Conservation (phyloP, 2,329 filamentous ascomycete species). For the Colletotrichum liriopes region DNA sequence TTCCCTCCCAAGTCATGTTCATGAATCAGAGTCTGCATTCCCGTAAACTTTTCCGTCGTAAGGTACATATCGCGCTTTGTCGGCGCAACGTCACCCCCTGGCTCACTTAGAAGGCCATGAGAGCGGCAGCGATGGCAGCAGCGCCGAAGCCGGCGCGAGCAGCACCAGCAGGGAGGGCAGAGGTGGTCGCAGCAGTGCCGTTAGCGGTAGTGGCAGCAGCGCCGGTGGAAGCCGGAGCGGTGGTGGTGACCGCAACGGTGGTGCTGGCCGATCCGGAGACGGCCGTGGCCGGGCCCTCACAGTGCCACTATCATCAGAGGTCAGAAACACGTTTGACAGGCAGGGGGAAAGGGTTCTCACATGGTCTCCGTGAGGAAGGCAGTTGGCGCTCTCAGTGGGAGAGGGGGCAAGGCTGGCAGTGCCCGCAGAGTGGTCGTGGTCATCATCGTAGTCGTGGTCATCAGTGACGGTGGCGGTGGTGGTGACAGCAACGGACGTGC, state of each 20-base stretch:
- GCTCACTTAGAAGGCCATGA: conserved; percentile 33
- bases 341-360: conserved; percentile 43
- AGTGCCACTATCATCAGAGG: conserved; percentile 56
- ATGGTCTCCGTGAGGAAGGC: not conserved
- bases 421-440: not conserved
- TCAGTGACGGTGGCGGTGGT: conserved; percentile 17
- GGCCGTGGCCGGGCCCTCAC: conserved; percentile 43
- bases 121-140: conserved; percentile 35
- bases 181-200: conserved; percentile 63
- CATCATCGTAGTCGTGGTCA: not conserved
- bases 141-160: conserved; percentile 30
- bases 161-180: conserved; percentile 31
- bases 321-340: conserved; percentile 46
- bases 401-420: not conserved
- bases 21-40: conserved; percentile 10
- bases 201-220: conserved; percentile 11
- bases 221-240: conserved; percentile 15
- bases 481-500: not conserved
- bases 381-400: not conserved
- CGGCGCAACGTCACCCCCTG: not conserved
- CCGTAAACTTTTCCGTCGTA: not conserved
- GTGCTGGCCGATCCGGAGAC: conserved; percentile 1
- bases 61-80: not conserved
- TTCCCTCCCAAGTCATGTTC: conserved; percentile 11
- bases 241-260: conserved; percentile 11